Evolutionary conservation across 768 basidiomycete species (phyloP), one percentile per base, ranked within the genome.

Genomic region (Tricholomella constricta): DNA sequence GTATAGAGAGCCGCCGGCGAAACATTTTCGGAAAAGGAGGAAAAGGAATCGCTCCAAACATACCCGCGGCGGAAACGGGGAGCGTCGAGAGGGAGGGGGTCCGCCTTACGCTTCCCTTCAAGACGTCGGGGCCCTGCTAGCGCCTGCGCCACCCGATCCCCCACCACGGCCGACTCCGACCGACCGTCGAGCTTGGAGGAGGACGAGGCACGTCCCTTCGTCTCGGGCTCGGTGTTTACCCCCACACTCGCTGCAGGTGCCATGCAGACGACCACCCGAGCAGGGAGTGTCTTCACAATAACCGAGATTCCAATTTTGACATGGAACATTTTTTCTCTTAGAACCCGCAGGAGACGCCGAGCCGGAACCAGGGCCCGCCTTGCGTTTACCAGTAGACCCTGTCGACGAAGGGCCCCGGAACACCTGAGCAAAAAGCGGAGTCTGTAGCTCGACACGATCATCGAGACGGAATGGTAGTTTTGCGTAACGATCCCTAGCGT

Each of bases 291-390:
- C 14, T 19, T 11, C 14, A 31, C 58, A 60, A 12, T 38, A 19
- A 12, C 51, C 46, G 2, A 56, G 27, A 40, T 52, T n/a, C n/a
- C n/a, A n/a, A n/a, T n/a, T n/a, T n/a, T n/a, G n/a, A n/a, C n/a
- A n/a, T n/a, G n/a, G n/a, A 56, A 45, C 58, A 59, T 34, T 59
- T 59, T 1, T 41, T n/a, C n/a, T 34, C 22, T 55, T 52, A 17
- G 41, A 26, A 17, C 35, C 20, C 15, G 25, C n/a, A 5, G 43
- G 6, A 8, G 27, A 23, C 34, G 48, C 51, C 0, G 43, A 11
- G 23, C 7, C 15, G 22, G 19, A 22, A 6, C 10, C 6, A 7
- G 46, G 9, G 22, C 32, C n/a, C n/a, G n/a, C n/a, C n/a, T n/a
- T n/a, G n/a, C n/a, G n/a, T n/a, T n/a, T n/a, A n/a, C n/a, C n/a